Conservation (phyloP, 257 asterid species). For the Catharanthus roseus region DNA sequence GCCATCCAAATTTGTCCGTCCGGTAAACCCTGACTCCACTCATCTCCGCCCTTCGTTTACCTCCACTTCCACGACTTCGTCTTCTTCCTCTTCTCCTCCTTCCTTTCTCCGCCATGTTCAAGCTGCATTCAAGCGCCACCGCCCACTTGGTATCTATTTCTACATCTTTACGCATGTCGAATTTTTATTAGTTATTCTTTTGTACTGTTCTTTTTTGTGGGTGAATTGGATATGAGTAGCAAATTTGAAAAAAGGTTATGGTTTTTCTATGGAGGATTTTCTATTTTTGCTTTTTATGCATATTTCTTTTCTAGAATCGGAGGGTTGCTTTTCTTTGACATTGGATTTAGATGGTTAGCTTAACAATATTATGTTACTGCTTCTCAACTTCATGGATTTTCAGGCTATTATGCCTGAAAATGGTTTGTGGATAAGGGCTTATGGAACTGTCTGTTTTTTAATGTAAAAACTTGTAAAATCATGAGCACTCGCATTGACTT, state of each 20-base stretch:
- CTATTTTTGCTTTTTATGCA: not conserved
- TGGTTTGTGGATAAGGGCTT: not conserved
- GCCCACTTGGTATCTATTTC: constrained; percentile 49
- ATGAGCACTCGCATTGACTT: not conserved
- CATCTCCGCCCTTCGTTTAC: constrained; percentile 45
- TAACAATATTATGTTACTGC: not conserved
- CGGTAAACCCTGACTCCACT: constrained; percentile 53
- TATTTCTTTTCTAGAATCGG: not conserved
- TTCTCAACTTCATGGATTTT: not conserved
- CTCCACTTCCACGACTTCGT: constrained; percentile 44
- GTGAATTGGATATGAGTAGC: not conserved
- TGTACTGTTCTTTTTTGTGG: not conserved
- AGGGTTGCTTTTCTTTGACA: not conserved
- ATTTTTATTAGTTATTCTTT: not conserved
- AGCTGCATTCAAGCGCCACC: constrained; percentile 85
- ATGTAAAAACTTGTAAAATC: not conserved
- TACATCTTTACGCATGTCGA: not conserved
- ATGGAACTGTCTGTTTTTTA: not conserved
- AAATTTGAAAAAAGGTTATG: no score
- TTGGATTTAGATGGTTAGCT: not conserved
- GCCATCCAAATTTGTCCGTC: constrained; percentile 41
- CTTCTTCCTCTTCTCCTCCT: constrained; percentile 62
- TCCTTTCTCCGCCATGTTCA: constrained; percentile 60
- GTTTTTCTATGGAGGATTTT: not conserved
- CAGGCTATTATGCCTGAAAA: not conserved